Conservation (phyloP, 148 eudicot genomes). For the Rhododendron kiyosumense region DNA sequence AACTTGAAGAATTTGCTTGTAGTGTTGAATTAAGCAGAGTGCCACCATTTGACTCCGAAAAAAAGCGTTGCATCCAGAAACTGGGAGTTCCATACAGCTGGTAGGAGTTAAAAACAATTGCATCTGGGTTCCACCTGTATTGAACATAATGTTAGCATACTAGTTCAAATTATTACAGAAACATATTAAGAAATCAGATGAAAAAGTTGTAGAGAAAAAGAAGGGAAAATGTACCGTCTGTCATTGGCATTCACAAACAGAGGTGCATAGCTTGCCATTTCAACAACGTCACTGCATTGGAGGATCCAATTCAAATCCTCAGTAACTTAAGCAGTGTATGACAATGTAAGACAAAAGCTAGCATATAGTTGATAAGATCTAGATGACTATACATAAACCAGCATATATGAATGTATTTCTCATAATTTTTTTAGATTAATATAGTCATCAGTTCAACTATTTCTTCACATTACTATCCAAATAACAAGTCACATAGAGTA, state of each 20-base stretch:
- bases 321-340: not conserved
- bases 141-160: not conserved
- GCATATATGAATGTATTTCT: not conserved
- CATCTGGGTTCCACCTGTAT: slow-evolving; percentile 85
- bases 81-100: slow-evolving; percentile 84
- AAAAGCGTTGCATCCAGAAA: slow-evolving; percentile 88
- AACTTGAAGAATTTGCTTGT: slow-evolving; percentile 36
- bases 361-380: not conserved
- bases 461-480: not conserved
- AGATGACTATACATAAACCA: not conserved
- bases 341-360: not conserved
- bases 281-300: slow-evolving; percentile 70
- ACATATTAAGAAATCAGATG: not conserved
- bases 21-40: slow-evolving; percentile 50
- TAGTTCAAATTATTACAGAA: slow-evolving; percentile 1
- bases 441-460: not conserved
- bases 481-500: not conserved
- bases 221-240: slow-evolving; percentile 33
- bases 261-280: slow-evolving; percentile 95
- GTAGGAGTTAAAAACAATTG: slow-evolving; percentile 77
- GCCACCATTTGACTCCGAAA: slow-evolving; percentile 74
- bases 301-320: slow-evolving; percentile 13
- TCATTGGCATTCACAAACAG: slow-evolving; percentile 74
- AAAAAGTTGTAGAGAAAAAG: not conserved
- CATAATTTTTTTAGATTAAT: not conserved